Conservation (phyloP, 2,329 filamentous ascomycete species). For the Cadophora luteo-olivacea region DNA sequence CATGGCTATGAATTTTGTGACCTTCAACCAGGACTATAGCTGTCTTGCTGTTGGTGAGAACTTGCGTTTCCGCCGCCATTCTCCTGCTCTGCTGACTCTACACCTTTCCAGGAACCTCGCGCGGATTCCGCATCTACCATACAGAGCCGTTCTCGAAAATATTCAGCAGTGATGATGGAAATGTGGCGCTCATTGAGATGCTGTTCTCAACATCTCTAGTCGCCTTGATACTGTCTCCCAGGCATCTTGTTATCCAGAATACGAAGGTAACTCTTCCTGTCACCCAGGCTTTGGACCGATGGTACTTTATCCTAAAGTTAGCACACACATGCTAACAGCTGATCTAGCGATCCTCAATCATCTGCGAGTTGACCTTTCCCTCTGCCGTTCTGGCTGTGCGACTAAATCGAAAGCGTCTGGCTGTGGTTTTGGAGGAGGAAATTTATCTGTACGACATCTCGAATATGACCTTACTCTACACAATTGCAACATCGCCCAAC, state of each 20-base stretch:
- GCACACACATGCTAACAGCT: slow-evolving; percentile 8
- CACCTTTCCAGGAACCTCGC: slow-evolving; percentile 75
- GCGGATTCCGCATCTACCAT: slow-evolving; percentile 94
- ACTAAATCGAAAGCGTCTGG: slow-evolving; percentile 90
- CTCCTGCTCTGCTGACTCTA: slow-evolving; percentile 6
- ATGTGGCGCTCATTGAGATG: slow-evolving; percentile 97
- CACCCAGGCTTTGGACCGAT: neutral
- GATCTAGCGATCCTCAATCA: slow-evolving; percentile 72
- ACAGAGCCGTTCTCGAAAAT: slow-evolving; percentile 96
- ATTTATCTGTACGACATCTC: slow-evolving; percentile 99
- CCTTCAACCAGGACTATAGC: slow-evolving; percentile 99
- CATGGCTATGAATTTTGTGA: slow-evolving; percentile 95
- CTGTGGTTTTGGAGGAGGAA: slow-evolving; percentile 92
- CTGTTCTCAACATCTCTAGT: slow-evolving; percentile 97
- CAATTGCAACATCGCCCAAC: slow-evolving; percentile 93
- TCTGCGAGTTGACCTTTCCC: slow-evolving; percentile 98
- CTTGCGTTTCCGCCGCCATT: slow-evolving; percentile 27
- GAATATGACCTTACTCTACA: slow-evolving; percentile 95
- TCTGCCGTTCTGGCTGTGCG: slow-evolving; percentile 95
- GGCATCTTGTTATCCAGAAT: slow-evolving; percentile 94
- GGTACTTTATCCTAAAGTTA: neutral
- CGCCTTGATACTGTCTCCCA: slow-evolving; percentile 88
- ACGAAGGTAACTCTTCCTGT: slow-evolving; percentile 74
- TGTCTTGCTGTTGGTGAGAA: slow-evolving; percentile 88
- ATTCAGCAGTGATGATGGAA: slow-evolving; percentile 92